Evolutionary conservation across 2,329 filamentous ascomycete genomes (phyloP).

Genomic region (Elsinoe fawcettii): DNA sequence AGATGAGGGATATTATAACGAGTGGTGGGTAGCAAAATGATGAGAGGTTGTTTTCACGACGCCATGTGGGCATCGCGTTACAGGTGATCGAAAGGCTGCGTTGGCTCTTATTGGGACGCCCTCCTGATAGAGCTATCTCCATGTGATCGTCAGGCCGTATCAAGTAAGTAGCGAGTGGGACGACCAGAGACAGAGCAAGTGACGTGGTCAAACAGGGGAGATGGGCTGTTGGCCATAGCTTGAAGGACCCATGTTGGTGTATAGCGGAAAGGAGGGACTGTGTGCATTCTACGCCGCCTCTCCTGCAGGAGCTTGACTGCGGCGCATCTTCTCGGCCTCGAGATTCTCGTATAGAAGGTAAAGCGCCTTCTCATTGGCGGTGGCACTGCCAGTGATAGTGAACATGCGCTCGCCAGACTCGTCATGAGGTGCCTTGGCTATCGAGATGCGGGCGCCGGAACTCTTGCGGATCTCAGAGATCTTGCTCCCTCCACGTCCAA

Average conservation of each 20-base stretch:
- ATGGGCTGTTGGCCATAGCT: constrained; percentile 5
- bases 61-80: neutral
- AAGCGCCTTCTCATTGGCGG: constrained; percentile 89
- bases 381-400: constrained; percentile 92
- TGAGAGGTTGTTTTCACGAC: neutral
- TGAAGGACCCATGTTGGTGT: neutral
- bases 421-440: constrained; percentile 93
- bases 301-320: constrained; percentile 61
- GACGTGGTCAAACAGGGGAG: constrained; percentile 3
- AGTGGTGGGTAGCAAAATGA: constrained; percentile 11
- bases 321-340: constrained; percentile 97
- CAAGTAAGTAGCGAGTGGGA: neutral
- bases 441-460: constrained; percentile 93
- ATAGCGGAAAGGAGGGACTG: constrained; percentile 15
- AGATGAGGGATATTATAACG: constrained; percentile 11
- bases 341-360: constrained; percentile 98
- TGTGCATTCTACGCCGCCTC: constrained; percentile 27
- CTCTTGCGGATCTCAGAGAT: constrained; percentile 98
- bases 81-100: neutral
- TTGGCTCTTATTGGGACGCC: neutral
- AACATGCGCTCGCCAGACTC: constrained; percentile 99
- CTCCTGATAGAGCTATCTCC: neutral
- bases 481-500: constrained; percentile 88
- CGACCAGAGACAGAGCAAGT: neutral
- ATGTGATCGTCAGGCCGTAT: neutral